Evolutionary conservation across 352 stramenopile genomes (phyloP).

Genomic region (Pythium biforme): DNA sequence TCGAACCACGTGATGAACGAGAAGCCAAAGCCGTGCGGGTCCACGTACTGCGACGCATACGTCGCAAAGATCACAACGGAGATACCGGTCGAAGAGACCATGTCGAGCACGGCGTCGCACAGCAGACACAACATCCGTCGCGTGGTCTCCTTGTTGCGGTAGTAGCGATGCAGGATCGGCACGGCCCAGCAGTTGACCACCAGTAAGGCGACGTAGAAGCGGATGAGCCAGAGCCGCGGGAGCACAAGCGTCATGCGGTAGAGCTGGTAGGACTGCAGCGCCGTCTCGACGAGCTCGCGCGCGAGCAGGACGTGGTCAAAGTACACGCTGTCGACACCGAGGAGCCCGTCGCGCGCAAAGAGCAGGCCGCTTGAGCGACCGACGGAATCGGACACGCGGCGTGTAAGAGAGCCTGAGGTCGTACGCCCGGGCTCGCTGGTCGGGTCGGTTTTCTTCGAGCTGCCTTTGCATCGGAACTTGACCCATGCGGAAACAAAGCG

Average conservation of each 20-base stretch:
- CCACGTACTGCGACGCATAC: constrained; percentile 17
- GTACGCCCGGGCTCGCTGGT: neutral
- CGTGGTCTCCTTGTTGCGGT: neutral
- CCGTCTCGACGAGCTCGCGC: constrained; percentile 11
- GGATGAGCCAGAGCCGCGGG: constrained; percentile 20
- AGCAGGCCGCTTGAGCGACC: neutral
- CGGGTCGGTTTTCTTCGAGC: neutral
- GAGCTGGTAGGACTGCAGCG: constrained; percentile 7
- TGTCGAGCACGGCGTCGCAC: constrained; percentile 19
- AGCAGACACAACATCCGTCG: constrained; percentile 5
- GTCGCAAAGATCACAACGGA: constrained; percentile 5
- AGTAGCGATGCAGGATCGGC: constrained; percentile 1
- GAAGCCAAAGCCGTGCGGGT: constrained; percentile 15
- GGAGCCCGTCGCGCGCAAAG: constrained; percentile 4
- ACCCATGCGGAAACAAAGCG: neutral
- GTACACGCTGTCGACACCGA: constrained; percentile 12
- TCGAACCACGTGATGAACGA: constrained; percentile 16
- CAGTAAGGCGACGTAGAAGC: constrained; percentile 14
- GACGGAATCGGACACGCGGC: neutral
- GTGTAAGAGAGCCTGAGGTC: neutral
- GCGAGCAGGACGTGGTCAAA: constrained; percentile 8
- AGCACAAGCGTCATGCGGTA: constrained; percentile 8
- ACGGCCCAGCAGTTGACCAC: constrained; percentile 16
- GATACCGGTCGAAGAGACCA: constrained; percentile 16
- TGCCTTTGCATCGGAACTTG: neutral